Percentiles rank a stretch among this genome's conserved stretches.
phyloP scores from a whole-genome alignment of 164 flowering plant species.

The Kalanchoe fedtschenkoi region DNA sequence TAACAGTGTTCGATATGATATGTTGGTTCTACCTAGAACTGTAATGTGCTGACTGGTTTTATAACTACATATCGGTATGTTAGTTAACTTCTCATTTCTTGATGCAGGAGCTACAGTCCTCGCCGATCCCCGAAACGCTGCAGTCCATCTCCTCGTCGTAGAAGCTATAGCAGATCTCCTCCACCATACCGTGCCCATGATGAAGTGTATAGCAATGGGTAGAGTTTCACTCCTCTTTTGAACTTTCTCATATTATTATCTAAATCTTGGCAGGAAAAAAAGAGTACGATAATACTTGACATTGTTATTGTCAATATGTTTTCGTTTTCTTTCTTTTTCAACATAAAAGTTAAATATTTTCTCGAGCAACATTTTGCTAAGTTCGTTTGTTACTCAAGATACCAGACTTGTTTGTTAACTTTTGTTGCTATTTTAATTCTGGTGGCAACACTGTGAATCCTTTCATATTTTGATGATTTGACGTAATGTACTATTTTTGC shows the following conservation, averaged over 20 bases:
- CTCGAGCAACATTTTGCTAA: too few relatives aligned
- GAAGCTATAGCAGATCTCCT: slow-evolving; percentile 60
- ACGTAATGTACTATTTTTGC: not conserved
- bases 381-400: too few relatives aligned
- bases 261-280: too few relatives aligned
- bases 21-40: not conserved
- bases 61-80: not conserved
- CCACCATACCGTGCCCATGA: slow-evolving; percentile 39
- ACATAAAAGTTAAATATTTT: too few relatives aligned
- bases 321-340: too few relatives aligned
- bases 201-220: not conserved
- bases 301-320: too few relatives aligned
- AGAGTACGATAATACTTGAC: too few relatives aligned
- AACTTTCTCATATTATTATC: too few relatives aligned
- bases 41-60: not conserved
- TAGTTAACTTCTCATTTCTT: not conserved
- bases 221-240: too few relatives aligned
- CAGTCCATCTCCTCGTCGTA: slow-evolving; percentile 62
- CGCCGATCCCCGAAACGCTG: slow-evolving; percentile 69
- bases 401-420: too few relatives aligned
- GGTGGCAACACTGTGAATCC: too few relatives aligned
- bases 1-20: not conserved
- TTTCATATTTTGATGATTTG: not conserved
- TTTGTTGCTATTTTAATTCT: not conserved
- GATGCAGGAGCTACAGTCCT: slow-evolving; percentile 74